Percentiles rank a stretch among this genome's conserved stretches.
Conservation (phyloP, 108 stramenopile species). For the Aurantiochytrium sp. region DNA sequence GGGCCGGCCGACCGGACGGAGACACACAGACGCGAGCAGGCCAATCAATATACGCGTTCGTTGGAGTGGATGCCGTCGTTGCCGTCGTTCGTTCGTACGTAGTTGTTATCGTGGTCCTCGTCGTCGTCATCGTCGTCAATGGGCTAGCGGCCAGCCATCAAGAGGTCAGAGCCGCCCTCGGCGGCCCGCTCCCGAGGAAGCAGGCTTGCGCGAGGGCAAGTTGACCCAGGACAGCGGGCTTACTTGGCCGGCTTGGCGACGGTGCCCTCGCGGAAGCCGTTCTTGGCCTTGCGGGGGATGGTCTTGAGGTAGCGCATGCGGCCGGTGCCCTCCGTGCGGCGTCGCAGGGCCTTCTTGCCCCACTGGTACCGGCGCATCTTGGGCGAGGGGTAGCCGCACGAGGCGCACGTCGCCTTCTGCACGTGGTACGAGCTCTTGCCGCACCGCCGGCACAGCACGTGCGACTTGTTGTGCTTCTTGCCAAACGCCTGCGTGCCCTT, state of each 20-base stretch:
- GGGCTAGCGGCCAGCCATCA: no score
- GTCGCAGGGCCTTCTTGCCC: constrained; percentile 93
- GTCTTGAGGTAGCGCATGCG: constrained; percentile 98
- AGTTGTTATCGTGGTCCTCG: no score
- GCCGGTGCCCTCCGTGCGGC: constrained; percentile 91
- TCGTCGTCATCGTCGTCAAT: no score
- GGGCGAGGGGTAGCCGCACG: constrained; percentile 93
- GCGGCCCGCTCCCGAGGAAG: no score
- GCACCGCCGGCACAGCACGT: constrained; percentile 98
- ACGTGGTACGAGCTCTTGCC: constrained; percentile 98
- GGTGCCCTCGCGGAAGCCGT: constrained; percentile 96
- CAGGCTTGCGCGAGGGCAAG: no score
- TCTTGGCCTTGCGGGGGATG: constrained; percentile 97
- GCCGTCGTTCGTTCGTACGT: no score
- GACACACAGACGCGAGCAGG: no score
- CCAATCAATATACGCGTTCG: no score
- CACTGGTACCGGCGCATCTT: constrained; percentile 97
- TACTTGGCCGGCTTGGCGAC: constrained; percentile 58
- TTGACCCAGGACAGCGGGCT: neutral
- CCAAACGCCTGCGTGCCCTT: constrained; percentile 99
- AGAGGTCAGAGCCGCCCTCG: no score
- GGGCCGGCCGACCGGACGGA: no score
- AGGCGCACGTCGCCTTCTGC: constrained; percentile 97
- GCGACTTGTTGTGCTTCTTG: constrained; percentile 98
- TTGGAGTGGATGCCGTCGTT: no score